phyloP scores from a whole-genome alignment of 140 eudicot species.

The Bidens hawaiensis region DNA sequence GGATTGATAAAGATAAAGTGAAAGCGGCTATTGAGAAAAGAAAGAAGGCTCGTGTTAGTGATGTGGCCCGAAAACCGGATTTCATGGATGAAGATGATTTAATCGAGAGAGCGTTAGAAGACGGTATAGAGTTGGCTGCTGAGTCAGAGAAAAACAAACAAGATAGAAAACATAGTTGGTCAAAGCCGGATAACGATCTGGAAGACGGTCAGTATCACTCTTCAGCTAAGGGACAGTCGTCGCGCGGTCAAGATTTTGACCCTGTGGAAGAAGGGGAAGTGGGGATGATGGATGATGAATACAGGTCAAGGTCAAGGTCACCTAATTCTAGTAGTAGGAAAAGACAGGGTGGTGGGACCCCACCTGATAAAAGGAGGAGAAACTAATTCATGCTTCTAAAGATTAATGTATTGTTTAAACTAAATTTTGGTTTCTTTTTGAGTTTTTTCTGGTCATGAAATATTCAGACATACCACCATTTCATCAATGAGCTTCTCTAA shows the following conservation, averaged over 20 bases:
- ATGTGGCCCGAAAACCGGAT: slow-evolving; percentile 52
- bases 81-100: slow-evolving; percentile 76
- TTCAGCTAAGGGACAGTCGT: slow-evolving; percentile 31
- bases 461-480: slow-evolving; percentile 14
- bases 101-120: slow-evolving; percentile 78
- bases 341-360: slow-evolving; percentile 55
- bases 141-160: slow-evolving; percentile 63
- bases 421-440: slow-evolving; percentile 32
- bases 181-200: slow-evolving; percentile 48
- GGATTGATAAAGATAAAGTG: slow-evolving; percentile 70
- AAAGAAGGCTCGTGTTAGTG: slow-evolving; percentile 65
- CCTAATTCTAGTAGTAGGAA: slow-evolving; percentile 54
- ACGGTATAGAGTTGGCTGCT: slow-evolving; percentile 74
- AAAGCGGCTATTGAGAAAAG: slow-evolving; percentile 78
- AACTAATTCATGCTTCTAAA: slow-evolving; percentile 23
- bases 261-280: slow-evolving; percentile 92
- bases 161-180: slow-evolving; percentile 59
- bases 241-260: slow-evolving; percentile 48
- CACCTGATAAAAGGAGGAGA: slow-evolving; percentile 45
- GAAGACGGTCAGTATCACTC: slow-evolving; percentile 42
- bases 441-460: slow-evolving; percentile 9
- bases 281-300: slow-evolving; percentile 52
- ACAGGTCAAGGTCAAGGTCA: slow-evolving; percentile 32
- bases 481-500: slow-evolving; percentile 16
- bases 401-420: slow-evolving; percentile 12